Evolutionary conservation across 2,329 filamentous ascomycete species (phyloP).

Genomic region (Botrytis galanthina): DNA sequence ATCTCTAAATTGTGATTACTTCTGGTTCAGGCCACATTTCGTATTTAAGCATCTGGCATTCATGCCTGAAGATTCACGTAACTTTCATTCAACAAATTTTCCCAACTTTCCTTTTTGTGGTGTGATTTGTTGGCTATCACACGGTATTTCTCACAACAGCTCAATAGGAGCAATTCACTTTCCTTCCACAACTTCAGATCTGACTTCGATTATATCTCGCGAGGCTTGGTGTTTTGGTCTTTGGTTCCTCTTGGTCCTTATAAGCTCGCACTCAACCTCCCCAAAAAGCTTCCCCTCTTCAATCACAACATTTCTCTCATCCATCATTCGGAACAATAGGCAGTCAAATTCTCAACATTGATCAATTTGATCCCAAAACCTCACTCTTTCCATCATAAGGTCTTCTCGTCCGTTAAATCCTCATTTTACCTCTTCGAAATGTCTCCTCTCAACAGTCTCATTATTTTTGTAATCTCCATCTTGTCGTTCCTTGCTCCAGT

Average conservation of each 20-base stretch:
- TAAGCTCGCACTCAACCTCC: background rate
- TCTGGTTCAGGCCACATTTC: accelerated
- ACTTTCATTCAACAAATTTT: background rate
- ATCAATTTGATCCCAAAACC: background rate
- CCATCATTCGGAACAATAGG: no score
- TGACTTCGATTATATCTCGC: background rate
- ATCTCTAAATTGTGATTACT: background rate
- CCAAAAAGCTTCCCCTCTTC: background rate
- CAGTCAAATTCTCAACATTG: background rate
- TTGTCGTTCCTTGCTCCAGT: background rate
- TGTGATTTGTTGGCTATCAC: background rate
- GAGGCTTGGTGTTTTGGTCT: accelerated
- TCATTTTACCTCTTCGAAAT: background rate
- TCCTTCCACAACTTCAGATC: background rate
- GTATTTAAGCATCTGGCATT: background rate
- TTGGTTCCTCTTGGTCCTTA: background rate
- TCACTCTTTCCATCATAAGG: background rate
- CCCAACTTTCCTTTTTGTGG: background rate
- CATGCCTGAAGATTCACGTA: background rate
- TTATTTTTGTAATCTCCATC: background rate
- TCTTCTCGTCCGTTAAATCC: background rate
- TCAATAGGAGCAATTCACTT: background rate
- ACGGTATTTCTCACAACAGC: background rate
- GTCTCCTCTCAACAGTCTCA: background rate
- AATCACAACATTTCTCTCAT: background rate